A percentile compares a stretch with the other conserved stretches of the same genome.
Conservation (phyloP, 2,329 filamentous ascomycete genomes). For the Fusarium compactum region DNA sequence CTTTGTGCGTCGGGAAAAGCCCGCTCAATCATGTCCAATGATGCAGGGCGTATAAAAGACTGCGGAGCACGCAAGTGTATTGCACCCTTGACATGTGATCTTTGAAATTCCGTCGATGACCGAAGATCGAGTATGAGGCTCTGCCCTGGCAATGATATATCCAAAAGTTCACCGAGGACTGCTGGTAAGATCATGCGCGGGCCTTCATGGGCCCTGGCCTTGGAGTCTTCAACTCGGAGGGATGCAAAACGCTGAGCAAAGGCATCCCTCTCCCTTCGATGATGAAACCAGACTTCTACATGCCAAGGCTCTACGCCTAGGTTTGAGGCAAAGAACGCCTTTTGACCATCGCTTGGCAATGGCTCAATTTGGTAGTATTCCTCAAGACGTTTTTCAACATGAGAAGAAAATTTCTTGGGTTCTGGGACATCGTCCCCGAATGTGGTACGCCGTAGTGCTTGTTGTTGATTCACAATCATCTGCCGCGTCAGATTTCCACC, state of each 20-base stretch:
- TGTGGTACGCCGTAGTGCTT: slow-evolving; percentile 55
- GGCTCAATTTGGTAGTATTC: slow-evolving; percentile 64
- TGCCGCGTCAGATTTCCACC: slow-evolving; percentile 53
- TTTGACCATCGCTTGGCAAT: slow-evolving; percentile 62
- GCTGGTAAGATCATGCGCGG: slow-evolving; percentile 64
- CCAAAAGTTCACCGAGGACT: slow-evolving; percentile 63
- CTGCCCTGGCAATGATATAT: slow-evolving; percentile 61
- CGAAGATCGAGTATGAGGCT: slow-evolving; percentile 64
- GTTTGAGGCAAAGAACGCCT: slow-evolving; percentile 66
- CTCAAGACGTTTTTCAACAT: slow-evolving; percentile 64
- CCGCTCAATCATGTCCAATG: slow-evolving; percentile 64
- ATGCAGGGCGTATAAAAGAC: slow-evolving; percentile 61
- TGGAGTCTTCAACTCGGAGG: slow-evolving; percentile 56
- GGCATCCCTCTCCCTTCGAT: slow-evolving; percentile 63
- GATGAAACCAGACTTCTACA: slow-evolving; percentile 68
- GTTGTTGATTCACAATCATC: slow-evolving; percentile 61
- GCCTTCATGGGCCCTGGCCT: slow-evolving; percentile 48
- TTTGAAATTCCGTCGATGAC: slow-evolving; percentile 59
- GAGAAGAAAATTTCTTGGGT: slow-evolving; percentile 60
- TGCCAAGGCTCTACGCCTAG: slow-evolving; percentile 64
- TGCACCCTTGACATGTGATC: slow-evolving; percentile 64
- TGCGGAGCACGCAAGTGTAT: slow-evolving; percentile 65
- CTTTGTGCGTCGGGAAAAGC: slow-evolving; percentile 63
- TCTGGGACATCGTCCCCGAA: slow-evolving; percentile 57
- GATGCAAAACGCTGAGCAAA: slow-evolving; percentile 60